Evolutionary conservation across 495 filamentous ascomycete species (phyloP), one percentile per base, ranked within the genome.

Genomic region (Aspergillus bridgeri): DNA sequence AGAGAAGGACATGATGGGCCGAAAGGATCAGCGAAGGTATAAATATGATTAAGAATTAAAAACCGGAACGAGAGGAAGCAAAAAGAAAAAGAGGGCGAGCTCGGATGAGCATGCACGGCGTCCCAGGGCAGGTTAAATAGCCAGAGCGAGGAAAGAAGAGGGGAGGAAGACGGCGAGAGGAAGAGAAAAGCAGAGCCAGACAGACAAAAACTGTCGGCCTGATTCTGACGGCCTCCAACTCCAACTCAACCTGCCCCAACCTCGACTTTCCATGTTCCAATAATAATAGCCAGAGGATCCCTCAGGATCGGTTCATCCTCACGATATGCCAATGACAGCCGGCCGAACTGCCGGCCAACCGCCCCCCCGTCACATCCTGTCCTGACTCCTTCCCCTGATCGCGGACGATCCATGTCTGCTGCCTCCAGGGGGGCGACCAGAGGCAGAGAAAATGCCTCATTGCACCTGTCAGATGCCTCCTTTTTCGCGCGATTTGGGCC

Each of bases 1-100:
- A 58, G 78, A 79, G 73, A 79, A 82, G 17, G 75, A 80, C 79
- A 81, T 82, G 45, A 57, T 74, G 68, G 59, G 27, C n/a, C 55
- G 23, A 51, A 56, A 29, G 43, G 42, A n/a, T 33, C n/a, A 23
- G 49, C 19, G 19, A 24, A 51, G 33, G 19, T 38, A 13, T 33
- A 56, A 23, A 54, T 24, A 33, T n/a, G n/a, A n/a, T n/a, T n/a
- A 48, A 22, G 25, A 44, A 49, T 33, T 29, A 42, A 46, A 42
- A 48, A 49, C 29, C 46, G 15, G 48, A 13, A 48, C 47, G 15
- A 58, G 42, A 20, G n/a, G 11, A 56, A 48, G 20, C n/a, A n/a
- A n/a, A n/a, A n/a, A 42, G 48, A 1, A 24, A 48, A 52, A 47
- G 47, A 24, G 21, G 29, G n/a, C 44, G 33, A 15, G 38, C 33